Base-by-base conservation (phyloP, 495 filamentous ascomycete genomes). In the Coniosporium apollinis region DNA sequence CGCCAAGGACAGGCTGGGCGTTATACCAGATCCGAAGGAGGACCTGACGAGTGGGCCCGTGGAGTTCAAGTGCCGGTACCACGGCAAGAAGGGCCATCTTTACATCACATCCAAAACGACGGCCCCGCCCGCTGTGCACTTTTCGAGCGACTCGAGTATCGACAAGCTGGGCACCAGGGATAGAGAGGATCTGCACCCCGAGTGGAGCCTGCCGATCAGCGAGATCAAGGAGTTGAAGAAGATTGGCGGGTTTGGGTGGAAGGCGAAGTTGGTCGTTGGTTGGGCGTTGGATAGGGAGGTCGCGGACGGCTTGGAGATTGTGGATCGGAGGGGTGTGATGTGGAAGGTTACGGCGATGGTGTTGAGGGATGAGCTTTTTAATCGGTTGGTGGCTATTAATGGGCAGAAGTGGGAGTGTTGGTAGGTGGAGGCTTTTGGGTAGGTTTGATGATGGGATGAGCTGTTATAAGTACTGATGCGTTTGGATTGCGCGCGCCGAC, bases 381-480 rank as follows among this genome's bases (percentile, higher is more conserved):
- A 93, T 59, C 69, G 85, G 15, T 46, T 93, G 39, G 56, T 89
- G 35, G 76, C 82, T 2, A 79, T 92, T 47, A 82, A 80, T 19
- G 71, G 68, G 29, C 82, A 94, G 67, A 82, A 82, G 60, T 92
- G 83, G 84, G 79, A 85, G 62, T 70, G 69, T 45, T 81, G 72
- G 67, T 93, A 49, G 33, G 16, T 30, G 24, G 9, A 26, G 24
- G n/a, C n/a, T n/a, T n/a, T n/a, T n/a, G n/a, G n/a, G n/a, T n/a
- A n/a, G n/a, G n/a, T n/a, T n/a, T n/a, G n/a, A n/a, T n/a, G n/a
- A n/a, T n/a, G n/a, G n/a, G n/a, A n/a, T n/a, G n/a, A n/a, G n/a
- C n/a, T n/a, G n/a, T n/a, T n/a, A n/a, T n/a, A n/a, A n/a, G n/a
- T n/a, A n/a, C n/a, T n/a, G n/a, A n/a, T n/a, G n/a, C n/a, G n/a